These are phyloP conservation scores for Cnidoscolus chayamansa DNA, from an alignment of 441 rosid genomes.

Conservation along the genomic window DNA sequence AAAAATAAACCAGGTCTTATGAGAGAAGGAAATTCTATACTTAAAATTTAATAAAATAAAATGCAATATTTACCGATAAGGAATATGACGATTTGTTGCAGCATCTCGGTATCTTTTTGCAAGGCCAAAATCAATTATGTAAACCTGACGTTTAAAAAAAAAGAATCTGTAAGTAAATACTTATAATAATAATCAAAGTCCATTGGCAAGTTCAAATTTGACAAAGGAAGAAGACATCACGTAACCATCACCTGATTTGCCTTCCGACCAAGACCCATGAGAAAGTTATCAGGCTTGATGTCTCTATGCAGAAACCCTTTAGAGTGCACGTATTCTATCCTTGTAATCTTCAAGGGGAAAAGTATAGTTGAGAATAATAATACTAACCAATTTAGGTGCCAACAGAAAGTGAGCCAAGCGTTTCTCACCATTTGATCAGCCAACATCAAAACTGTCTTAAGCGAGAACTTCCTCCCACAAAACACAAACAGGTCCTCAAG, in stretches of 20 bases:
- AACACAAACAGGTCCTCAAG: conserved; percentile 61
- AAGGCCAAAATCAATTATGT: conserved; percentile 63
- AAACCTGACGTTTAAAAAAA: conserved; percentile 29
- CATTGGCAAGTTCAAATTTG: too few relatives aligned
- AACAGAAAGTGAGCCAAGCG: neutral
- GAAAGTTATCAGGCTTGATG: conserved; percentile 92
- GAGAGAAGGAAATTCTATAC: neutral
- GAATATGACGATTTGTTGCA: conserved; percentile 53
- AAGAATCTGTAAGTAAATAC: too few relatives aligned
- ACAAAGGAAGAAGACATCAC: too few relatives aligned
- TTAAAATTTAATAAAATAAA: neutral
- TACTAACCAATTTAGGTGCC: neutral
- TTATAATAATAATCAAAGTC: too few relatives aligned
- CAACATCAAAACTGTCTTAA: conserved; percentile 59
- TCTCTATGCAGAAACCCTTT: conserved; percentile 92
- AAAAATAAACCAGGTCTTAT: neutral
- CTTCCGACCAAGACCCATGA: conserved; percentile 90
- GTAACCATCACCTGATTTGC: conserved; percentile 51
- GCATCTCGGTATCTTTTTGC: conserved; percentile 61
- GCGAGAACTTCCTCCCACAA: conserved; percentile 56
- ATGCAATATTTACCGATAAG: conserved; percentile 42
- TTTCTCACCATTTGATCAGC: conserved; percentile 60
- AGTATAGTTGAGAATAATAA: neutral
- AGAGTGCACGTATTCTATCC: conserved; percentile 83
- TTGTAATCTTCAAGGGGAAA: conserved; percentile 49